Evolutionary conservation across 2,329 filamentous ascomycete genomes (phyloP), one percentile per base, ranked within the genome.

Genomic region (Alternaria triticimaculans): DNA sequence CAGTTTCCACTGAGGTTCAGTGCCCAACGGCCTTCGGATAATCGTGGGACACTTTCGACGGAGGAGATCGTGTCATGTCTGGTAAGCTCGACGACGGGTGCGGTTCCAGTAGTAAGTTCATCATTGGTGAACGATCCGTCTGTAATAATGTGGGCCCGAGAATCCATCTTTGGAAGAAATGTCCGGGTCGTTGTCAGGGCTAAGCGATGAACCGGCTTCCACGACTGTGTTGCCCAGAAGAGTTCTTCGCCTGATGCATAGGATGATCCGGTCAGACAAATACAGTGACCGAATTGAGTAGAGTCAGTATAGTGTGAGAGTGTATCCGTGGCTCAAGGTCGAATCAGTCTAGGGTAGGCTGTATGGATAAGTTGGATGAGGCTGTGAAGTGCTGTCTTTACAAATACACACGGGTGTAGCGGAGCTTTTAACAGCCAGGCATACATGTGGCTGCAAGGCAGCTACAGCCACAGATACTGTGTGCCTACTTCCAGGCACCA

Each of bases 1-100:
- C 75, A 78, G 46, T 72, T 76, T 9, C 72, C 74, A 49, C 72
- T 69, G 28, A 77, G 62, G 2, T 65, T 61, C 15, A 76, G 20
- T 7, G 26, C 65, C 68, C 71, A 77, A 41, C 62, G 60, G 5
- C 73, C 75, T 11, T 57, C 48, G 11, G 71, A 70, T 5, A 71
- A 50, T 10, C 66, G 62, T 15, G 41, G 60, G 6, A 58, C 66
- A 51, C 70, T 77, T 20, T 58, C 66, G 3, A 63, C 59, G 25
- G 73, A 69, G 6, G 72, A 76, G 14, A 57, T 28, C 5, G 70
- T 70, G 46, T 72, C 60, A 4, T 56, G 67, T 26, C 70, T 67
- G 15, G 50, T 21, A n/a, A 61, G 58, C 20, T 55, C 49, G 25
- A 21, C 20, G 7, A 26, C 18, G 11, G 43, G 43, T 15, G n/a